Evolutionary conservation across 768 basidiomycete genomes (phyloP), one percentile per base, ranked within the genome.

Genomic region (Steccherinum ochraceum): DNA sequence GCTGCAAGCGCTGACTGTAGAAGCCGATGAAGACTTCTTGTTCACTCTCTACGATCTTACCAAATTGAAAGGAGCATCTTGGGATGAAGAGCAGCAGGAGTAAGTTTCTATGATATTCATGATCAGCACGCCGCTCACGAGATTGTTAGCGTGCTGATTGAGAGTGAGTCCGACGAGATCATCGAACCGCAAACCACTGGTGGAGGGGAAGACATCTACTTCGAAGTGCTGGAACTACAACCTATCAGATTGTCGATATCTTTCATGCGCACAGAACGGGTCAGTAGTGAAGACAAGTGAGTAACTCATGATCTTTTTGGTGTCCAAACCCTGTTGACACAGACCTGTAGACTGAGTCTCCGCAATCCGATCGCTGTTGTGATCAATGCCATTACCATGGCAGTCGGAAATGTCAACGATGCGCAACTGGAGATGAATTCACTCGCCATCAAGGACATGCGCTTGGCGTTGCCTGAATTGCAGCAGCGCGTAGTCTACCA

Each of bases 1-100:
- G 12, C 72, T 99, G 13, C 96, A 99, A 64, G 90, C 94, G 2
- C 72, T 98, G 66, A 96, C 93, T 0, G 83, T 99, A 13, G 93
- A 97, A 62, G 80, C 89, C n/a, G 96, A 99, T 63, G 96, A 99
- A 68, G 96, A 98, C 67, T 83, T 99, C 55, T 66, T 98, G 35
- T 97, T 93, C 60, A 83, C 94, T 0, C 67, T 98, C 10, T 86
- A 93, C 60, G 95, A 99, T 59, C 80, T 99, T 53, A 83, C 86
- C 1, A 90, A 95, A 61, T 84, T 97, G 62, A 83, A 88, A 58
- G 93, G 90, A n/a, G 80, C 83, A 4, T 86, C 89, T 0, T 97
- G 95, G 90, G 87, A 92, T 61, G 80, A 83, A 42, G 80, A 77
- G 7, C 62, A 78, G 27, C 76, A 82, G 55, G 88, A 94, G 93